These are phyloP conservation scores for Auriculariales sp. DNA, from an alignment of 768 basidiomycete species.

Conservation along the genomic window DNA sequence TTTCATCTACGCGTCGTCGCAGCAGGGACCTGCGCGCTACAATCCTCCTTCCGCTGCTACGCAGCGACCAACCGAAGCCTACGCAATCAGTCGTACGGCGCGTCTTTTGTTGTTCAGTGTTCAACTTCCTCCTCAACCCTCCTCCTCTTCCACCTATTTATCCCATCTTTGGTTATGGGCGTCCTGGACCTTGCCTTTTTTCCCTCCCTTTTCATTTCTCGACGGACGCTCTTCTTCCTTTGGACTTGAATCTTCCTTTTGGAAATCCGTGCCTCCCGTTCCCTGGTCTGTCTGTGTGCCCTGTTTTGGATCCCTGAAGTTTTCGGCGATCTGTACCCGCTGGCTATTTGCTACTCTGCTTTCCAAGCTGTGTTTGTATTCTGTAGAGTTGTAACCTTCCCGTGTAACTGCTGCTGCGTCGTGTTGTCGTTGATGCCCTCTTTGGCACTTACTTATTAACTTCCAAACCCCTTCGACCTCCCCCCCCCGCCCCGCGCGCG, in stretches of 20 bases:
- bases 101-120: not conserved
- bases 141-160: not conserved
- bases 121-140: not conserved
- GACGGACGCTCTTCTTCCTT: not conserved
- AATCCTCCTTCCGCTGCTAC: too few species aligned
- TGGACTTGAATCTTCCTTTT: too few species aligned
- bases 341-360: not conserved
- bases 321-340: not conserved
- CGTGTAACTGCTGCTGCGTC: too few species aligned
- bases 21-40: too few species aligned
- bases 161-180: not conserved
- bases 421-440: not conserved
- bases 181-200: not conserved
- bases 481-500: not conserved
- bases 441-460: conserved; percentile 1
- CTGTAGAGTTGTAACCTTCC: not conserved
- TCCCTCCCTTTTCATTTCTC: not conserved
- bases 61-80: too few species aligned
- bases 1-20: too few species aligned
- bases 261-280: not conserved
- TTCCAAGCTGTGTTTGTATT: not conserved
- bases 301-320: not conserved
- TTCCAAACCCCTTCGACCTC: not conserved
- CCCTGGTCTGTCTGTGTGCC: not conserved
- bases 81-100: too few species aligned